These are phyloP conservation scores for Solanum piurae DNA, from an alignment of 257 asterid species.

Conservation along the genomic window DNA sequence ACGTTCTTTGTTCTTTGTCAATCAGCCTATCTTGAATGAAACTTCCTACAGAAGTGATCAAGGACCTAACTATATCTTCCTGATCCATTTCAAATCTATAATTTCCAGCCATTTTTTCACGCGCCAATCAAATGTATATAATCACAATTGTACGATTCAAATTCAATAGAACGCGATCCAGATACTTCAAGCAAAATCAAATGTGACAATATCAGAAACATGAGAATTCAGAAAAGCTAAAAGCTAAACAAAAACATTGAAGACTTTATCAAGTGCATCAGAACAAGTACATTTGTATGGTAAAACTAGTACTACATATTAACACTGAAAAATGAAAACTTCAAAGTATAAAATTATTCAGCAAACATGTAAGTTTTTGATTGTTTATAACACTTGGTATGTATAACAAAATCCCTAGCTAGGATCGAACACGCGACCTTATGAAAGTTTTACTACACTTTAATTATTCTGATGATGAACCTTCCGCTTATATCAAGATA, in stretches of 20 bases:
- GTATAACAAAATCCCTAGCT: neutral
- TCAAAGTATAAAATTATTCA: neutral
- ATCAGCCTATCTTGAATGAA: constrained; percentile 51
- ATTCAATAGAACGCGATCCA: neutral
- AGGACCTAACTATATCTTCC: constrained; percentile 40
- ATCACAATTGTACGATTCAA: neutral
- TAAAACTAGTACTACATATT: neutral
- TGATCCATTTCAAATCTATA: constrained; percentile 56
- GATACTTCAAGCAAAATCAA: neutral
- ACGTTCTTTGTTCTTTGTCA: constrained; percentile 38
- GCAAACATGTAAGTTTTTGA: neutral
- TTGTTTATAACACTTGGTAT: neutral
- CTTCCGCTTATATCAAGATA: neutral
- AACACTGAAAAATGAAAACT: neutral
- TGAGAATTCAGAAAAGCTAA: neutral
- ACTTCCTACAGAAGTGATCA: constrained; percentile 36
- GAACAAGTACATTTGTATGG: neutral
- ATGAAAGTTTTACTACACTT: neutral
- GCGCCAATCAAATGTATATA: neutral
- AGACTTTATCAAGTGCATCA: neutral
- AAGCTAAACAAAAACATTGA: neutral
- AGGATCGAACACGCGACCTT: neutral
- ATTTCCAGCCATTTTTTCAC: constrained; percentile 27
- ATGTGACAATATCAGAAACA: neutral
- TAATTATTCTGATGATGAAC: accelerated